Conservation (phyloP, 805 yeast species). For the Wickerhamiella sergipiensis region DNA sequence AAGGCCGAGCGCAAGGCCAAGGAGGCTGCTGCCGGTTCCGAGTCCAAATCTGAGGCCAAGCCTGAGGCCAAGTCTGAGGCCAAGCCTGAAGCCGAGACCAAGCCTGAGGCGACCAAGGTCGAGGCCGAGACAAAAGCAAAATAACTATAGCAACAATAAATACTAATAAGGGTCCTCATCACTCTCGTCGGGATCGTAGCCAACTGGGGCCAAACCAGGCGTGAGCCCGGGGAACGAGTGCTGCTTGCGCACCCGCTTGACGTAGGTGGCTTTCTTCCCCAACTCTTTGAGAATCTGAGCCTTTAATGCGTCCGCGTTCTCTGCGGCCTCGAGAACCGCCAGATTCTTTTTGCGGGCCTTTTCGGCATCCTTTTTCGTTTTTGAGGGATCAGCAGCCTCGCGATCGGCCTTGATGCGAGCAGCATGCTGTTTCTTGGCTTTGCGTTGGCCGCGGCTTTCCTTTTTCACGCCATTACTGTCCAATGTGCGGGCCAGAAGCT, state of each 20-base stretch:
- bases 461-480: background rate
- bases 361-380: background rate
- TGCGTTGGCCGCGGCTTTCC: slow-evolving; percentile 1
- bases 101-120: too few relatives aligned
- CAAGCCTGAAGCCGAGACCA: background rate
- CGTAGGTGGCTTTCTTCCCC: slow-evolving; percentile 7
- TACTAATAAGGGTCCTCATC: slow-evolving; percentile 16
- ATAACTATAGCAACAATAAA: too few relatives aligned
- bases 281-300: slow-evolving; percentile 11
- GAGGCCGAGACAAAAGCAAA: too few relatives aligned
- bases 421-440: slow-evolving; percentile 1
- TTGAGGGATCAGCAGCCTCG: slow-evolving; percentile 1
- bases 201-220: slow-evolving; percentile 20
- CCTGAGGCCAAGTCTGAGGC: slow-evolving; percentile 1
- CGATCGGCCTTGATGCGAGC: background rate
- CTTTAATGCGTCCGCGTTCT: slow-evolving; percentile 6
- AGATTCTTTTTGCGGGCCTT: background rate
- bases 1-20: background rate
- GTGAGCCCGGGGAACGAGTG: slow-evolving; percentile 14
- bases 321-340: background rate
- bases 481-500: slow-evolving; percentile 1
- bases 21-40: background rate
- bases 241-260: slow-evolving; percentile 10
- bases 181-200: slow-evolving; percentile 18
- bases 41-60: slow-evolving; percentile 10